Percentiles rank a stretch among this genome's conserved stretches.
These are phyloP conservation scores for Penicillium roqueforti DNA, from an alignment of 495 filamentous ascomycete species.

Conservation along the genomic window DNA sequence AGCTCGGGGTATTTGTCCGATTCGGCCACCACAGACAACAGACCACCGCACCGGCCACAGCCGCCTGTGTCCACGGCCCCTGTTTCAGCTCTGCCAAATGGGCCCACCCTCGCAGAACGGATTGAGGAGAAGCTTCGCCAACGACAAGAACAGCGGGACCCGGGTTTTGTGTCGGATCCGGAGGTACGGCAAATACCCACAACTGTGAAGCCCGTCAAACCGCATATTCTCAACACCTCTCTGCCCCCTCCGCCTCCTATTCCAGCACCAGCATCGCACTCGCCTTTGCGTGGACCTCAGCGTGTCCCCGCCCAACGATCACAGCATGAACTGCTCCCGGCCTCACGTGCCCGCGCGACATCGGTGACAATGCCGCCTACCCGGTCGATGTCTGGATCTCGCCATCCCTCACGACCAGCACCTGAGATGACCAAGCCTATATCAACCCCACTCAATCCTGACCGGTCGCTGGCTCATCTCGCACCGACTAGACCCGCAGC, in stretches of 20 bases:
- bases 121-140: conserved; percentile 37
- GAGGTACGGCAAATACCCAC: conserved; percentile 7
- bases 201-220: conserved; percentile 2
- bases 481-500: conserved; percentile 8
- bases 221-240: background rate
- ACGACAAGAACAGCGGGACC: conserved; percentile 27
- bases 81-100: conserved; percentile 4
- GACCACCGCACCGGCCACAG: background rate
- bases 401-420: conserved; percentile 5
- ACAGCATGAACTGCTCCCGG: background rate
- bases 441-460: background rate
- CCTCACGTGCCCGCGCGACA: conserved; percentile 7
- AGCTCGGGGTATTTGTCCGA: conserved; percentile 28
- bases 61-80: background rate
- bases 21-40: conserved; percentile 17
- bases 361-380: conserved; percentile 8
- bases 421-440: conserved; percentile 9
- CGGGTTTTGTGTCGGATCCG: conserved; percentile 16
- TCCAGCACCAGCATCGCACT: conserved; percentile 1
- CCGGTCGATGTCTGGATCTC: conserved; percentile 16
- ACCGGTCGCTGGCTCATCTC: background rate
- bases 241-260: background rate
- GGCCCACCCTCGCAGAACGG: conserved; percentile 31
- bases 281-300: conserved; percentile 8
- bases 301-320: background rate